Base-by-base conservation (phyloP, 768 basidiomycete genomes). In the Cystobasidium ongulense region DNA sequence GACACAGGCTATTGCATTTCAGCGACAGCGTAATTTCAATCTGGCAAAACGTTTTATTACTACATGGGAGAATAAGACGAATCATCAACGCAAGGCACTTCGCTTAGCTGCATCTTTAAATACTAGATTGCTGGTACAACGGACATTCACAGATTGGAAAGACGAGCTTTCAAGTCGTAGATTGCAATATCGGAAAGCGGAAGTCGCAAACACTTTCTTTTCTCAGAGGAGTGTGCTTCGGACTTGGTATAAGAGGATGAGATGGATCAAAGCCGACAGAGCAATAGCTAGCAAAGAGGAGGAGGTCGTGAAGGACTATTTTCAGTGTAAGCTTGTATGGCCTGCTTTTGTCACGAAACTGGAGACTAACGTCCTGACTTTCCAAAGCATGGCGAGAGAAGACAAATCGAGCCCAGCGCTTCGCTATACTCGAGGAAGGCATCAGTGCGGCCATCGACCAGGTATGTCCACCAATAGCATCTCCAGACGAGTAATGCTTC, bases 121-220 rank as follows among this genome's bases (percentile, higher is more conserved):
- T 25, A 33, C 41, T 17, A 31, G 61, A 11, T 35, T 61, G 27
- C 8, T 62, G 29, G n/a, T 50, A 25, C 71, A 62, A 25, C 25
- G 57, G n/a, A 53, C 23, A 25, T 72, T 72, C 15, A 35, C n/a
- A 23, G 39, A 33, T 21, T 61, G 71, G 57, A 36, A 50, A 7
- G 50, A n/a, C 23, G 35, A 18, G 21, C 31, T 59, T 23, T 11
- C 73, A n/a, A 39, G 21, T 13, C 35, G 50, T 23, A n/a, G 27
- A 15, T 15, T 63, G 31, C 66, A 66, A 18, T n/a, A 33, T 23
- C 64, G 54, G 10, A 74, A 74, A 54, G 73, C 73, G 21, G 36
- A 39, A n/a, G 73, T 74, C 29, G 73, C 73, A 31, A 25, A 63
- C 31, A 35, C 52, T 13, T 74, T 74, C 73, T 74, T 74, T 35